These are phyloP conservation scores for Trypanosoma brucei DNA, from an alignment of 208 protist species.

Conservation along the genomic window DNA sequence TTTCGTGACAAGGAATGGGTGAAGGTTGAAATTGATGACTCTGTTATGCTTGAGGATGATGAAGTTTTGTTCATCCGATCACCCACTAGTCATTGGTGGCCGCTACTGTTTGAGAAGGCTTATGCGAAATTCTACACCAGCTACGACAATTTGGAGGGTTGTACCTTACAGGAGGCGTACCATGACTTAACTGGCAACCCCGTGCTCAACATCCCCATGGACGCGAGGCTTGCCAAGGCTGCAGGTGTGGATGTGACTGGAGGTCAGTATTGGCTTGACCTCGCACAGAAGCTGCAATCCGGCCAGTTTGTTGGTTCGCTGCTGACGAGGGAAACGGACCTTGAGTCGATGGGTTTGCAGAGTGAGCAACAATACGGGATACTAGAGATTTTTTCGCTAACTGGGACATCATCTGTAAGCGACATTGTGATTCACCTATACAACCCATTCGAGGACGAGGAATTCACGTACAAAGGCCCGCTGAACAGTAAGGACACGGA, in stretches of 20 bases:
- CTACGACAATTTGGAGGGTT: conserved; percentile 55
- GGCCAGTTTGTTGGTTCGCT: conserved; percentile 50
- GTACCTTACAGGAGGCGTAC: conserved; percentile 51
- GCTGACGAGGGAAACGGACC: conserved; percentile 46
- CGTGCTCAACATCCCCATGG: conserved; percentile 36
- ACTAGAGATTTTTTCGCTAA: conserved; percentile 73
- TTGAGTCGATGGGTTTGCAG: conserved; percentile 67
- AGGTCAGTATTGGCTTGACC: conserved; percentile 52
- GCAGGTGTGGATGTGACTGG: conserved; percentile 39
- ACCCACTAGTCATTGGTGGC: conserved; percentile 67
- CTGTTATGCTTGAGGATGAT: conserved; percentile 44
- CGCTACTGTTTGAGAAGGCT: conserved; percentile 67
- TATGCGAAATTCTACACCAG: conserved; percentile 83
- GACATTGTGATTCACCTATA: conserved; percentile 66
- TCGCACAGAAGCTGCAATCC: conserved; percentile 53
- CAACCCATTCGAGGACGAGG: conserved; percentile 81
- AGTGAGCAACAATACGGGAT: conserved; percentile 75
- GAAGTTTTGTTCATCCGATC: conserved; percentile 59
- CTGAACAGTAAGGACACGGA: conserved; percentile 37
- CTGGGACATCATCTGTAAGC: conserved; percentile 44
- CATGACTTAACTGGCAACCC: conserved; percentile 63
- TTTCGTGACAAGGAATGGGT: conserved; percentile 62
- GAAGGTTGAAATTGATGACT: conserved; percentile 62
- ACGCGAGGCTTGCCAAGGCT: conserved; percentile 28
- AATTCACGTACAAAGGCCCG: conserved; percentile 46